These are phyloP conservation scores for Neonectria hederae DNA, from an alignment of 2,329 filamentous ascomycete genomes.

Conservation along the genomic window DNA sequence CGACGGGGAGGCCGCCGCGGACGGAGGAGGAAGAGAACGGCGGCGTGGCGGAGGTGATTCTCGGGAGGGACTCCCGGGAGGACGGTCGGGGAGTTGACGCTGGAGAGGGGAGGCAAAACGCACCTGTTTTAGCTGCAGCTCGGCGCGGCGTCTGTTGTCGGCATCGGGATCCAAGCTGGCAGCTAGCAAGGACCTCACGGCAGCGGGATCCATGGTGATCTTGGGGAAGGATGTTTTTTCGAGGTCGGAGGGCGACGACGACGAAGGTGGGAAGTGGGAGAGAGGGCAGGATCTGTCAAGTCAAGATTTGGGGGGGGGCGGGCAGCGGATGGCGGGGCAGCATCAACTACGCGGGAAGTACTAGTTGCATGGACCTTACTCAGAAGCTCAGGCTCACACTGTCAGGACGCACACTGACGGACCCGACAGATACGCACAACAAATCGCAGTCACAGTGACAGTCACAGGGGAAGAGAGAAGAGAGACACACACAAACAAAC, in stretches of 20 bases:
- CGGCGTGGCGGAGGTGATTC: slow-evolving; percentile 3
- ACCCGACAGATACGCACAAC: not conserved
- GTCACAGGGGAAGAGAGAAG: not conserved
- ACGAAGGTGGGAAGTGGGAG: slow-evolving; percentile 33
- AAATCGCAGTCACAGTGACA: not conserved
- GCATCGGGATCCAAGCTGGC: slow-evolving; percentile 79
- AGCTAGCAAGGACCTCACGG: slow-evolving; percentile 79
- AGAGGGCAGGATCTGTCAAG: slow-evolving; percentile 44
- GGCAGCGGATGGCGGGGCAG: slow-evolving; percentile 43
- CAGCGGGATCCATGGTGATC: slow-evolving; percentile 74
- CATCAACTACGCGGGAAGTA: not conserved
- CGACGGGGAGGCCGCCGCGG: slow-evolving; percentile 7
- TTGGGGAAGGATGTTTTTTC: slow-evolving; percentile 31
- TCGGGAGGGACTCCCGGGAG: slow-evolving; percentile 4
- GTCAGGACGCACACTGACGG: not conserved
- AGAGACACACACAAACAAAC: not conserved
- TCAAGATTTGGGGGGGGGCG: slow-evolving; percentile 39
- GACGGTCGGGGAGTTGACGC: not conserved
- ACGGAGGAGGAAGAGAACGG: slow-evolving; percentile 10
- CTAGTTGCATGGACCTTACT: not conserved
- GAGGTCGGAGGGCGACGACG: slow-evolving; percentile 38
- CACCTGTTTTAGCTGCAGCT: slow-evolving; percentile 85
- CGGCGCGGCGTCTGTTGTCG: slow-evolving; percentile 78
- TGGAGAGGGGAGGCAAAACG: slow-evolving; percentile 42
- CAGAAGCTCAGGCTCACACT: too few species aligned